Evolutionary conservation across 352 stramenopile species (phyloP), one percentile per base, ranked within the genome.

Genomic region (Globisporangium spiculum): DNA sequence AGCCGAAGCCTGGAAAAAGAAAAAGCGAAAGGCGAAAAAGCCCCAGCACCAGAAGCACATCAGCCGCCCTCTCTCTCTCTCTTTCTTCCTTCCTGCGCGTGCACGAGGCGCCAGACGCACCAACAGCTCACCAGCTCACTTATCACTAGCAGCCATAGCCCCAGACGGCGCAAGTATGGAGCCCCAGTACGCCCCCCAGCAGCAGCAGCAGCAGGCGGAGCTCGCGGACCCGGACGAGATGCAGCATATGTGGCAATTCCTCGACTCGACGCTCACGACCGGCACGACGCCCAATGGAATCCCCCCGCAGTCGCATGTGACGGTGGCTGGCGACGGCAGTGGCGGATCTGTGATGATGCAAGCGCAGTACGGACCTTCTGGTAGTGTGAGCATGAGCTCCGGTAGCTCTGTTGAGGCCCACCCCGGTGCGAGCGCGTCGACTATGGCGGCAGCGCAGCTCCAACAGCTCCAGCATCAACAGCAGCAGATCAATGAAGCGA

Each of bases 231-330:
- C 73, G 24, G 75, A 84, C 24, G 80, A 90, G 64, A 89, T 91
- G 79, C 77, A 88, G 65, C 68, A 71, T 63, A 81, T 92, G 70
- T 81, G 84, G 65, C 82, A 91, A 65, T 88, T 85, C 67, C 65
- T 91, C 56, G 78, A 89, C 70, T 77, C 77, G 61, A 81, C 81
- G 34, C 64, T 87, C 62, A 79, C 80, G 48, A 84, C 77, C 27
- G 60, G 65, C 41, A 79, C 78, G 26, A 84, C 78, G 27, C 70
- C 65, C 14, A 73, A 75, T 36, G 66, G 66, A 5, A 20, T 69
- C 46, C 57, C 63, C 24, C 38, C 67, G 26, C 57, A 66, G 24
- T 7, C 66, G 30, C 50, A 22, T 16, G 48, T 36, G 26, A 3
- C 20, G 22, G 12, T 32, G 34, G 24, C 22, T 4, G 9, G 32